phyloP scores from a whole-genome alignment of 139 green algal species.

The Volvox reticuliferus region DNA sequence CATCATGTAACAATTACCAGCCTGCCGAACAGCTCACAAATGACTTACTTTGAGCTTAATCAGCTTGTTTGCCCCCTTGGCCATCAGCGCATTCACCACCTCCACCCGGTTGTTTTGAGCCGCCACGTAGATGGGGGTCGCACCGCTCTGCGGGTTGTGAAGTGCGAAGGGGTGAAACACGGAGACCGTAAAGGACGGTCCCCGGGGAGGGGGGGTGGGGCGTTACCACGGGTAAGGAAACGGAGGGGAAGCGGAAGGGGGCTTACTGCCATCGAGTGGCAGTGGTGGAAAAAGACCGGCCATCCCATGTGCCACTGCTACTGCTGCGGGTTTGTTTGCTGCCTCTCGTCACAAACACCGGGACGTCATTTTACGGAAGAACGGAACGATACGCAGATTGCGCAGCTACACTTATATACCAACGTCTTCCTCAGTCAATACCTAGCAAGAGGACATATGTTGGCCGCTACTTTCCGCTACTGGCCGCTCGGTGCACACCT shows the following conservation, averaged over 20 bases:
- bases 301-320: no score
- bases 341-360: no score
- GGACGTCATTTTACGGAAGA: no score
- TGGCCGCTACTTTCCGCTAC: neutral
- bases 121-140: neutral
- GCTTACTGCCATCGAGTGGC: no score
- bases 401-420: no score
- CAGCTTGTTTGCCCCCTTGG: constrained; percentile 1
- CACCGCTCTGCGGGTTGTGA: neutral
- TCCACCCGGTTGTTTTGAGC: constrained; percentile 5
- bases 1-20: no score
- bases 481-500: neutral
- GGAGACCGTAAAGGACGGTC: neutral
- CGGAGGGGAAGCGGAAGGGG: neutral
- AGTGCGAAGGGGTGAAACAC: neutral
- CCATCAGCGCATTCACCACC: neutral
- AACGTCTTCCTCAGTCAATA: no score
- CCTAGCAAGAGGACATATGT: no score
- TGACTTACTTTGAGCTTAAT: neutral
- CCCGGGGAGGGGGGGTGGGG: neutral
- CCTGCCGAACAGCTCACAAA: neutral
- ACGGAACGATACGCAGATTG: no score
- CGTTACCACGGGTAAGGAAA: neutral
- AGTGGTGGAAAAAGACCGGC: no score
- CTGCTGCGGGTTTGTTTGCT: no score